These are phyloP conservation scores for Saccharomyces hybrid DNA, from an alignment of 1,139 yeast genomes.

Conservation along the genomic window DNA sequence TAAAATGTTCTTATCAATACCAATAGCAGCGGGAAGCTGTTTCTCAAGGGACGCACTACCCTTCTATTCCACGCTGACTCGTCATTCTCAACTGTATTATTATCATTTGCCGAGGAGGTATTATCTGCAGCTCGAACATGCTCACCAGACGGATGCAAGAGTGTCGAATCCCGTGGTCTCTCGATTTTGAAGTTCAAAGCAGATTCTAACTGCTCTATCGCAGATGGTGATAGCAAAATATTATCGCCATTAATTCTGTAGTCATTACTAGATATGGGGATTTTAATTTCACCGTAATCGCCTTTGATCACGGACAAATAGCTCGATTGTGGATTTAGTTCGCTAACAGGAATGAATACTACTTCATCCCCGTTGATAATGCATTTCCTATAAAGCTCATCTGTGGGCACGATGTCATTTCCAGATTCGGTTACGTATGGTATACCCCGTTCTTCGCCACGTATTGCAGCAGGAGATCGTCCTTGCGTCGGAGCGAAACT, in stretches of 20 bases:
- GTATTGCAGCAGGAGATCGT: not conserved
- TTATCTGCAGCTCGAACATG: not conserved
- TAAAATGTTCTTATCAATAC: slow-evolving; percentile 14
- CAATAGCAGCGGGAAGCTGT: not conserved
- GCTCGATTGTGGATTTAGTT: slow-evolving; percentile 9
- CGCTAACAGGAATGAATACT: slow-evolving; percentile 13
- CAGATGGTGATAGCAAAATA: slow-evolving; percentile 10
- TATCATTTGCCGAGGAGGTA: not conserved
- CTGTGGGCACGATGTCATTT: slow-evolving; percentile 1
- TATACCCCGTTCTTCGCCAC: not conserved
- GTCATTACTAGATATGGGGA: slow-evolving; percentile 14
- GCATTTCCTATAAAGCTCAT: slow-evolving; percentile 16
- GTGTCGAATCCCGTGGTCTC: not conserved
- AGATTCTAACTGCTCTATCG: slow-evolving; percentile 9
- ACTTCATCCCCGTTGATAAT: slow-evolving; percentile 14
- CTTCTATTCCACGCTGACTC: not conserved
- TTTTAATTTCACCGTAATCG: slow-evolving; percentile 1
- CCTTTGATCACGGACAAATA: not conserved
- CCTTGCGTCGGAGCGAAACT: slow-evolving; percentile 2
- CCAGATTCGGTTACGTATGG: not conserved
- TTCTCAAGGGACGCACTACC: not conserved
- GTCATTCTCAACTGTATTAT: not conserved
- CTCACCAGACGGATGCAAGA: not conserved
- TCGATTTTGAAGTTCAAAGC: slow-evolving; percentile 5
- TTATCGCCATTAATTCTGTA: slow-evolving; percentile 10